Base-by-base conservation (phyloP, 768 basidiomycete species). In the Panaeolus papilionaceus region DNA sequence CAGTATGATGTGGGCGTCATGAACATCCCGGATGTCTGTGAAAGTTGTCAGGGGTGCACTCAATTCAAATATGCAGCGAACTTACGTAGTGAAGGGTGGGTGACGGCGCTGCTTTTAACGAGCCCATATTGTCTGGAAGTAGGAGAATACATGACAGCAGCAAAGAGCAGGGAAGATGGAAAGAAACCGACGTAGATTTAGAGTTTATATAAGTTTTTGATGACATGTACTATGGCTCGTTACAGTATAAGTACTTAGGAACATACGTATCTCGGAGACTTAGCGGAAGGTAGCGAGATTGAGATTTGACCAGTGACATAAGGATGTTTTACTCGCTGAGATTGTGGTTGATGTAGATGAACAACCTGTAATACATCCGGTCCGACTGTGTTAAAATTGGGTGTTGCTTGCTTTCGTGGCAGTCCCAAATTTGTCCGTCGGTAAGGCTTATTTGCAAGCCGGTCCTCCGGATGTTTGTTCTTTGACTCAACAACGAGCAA, bases 11-110 rank as follows among this genome's bases (percentile, higher is more conserved):
- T 93, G 91, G 2, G 92, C 92, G 74, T 94, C 92, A 68, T 86
- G 85, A n/a, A 91, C 90, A 76, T 93, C 91, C 16, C 92, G 88
- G 40, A 93, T 85, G 73, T 93, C 92, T 94, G 54, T 26, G 14
- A 10, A 58, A 16, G 7, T 33, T 9, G 54, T 58, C 16, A 58
- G 54, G 54, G 54, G 54, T 33, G 16, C 7, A 3, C 14, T 14
- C 28, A 33, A 4, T 7, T 9, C 28, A 58, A 58, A 28, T 58
- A 10, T 58, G 16, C 1, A 5, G 9, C 18, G 38, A 18, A 77
- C 81, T 18, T 73, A 85, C 85, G 85, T 65, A 86, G 81, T 38
- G 81, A 80, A 49, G 85, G 85, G 71, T 86, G 85, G 1, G 84
- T 85, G 38, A 86, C 81, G 33, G 79, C 74, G 62, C 66, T 71